Evolutionary conservation across 106 monocot genomes (phyloP), one percentile per base, ranked within the genome.

Genomic region (Dendrobium nobile): DNA sequence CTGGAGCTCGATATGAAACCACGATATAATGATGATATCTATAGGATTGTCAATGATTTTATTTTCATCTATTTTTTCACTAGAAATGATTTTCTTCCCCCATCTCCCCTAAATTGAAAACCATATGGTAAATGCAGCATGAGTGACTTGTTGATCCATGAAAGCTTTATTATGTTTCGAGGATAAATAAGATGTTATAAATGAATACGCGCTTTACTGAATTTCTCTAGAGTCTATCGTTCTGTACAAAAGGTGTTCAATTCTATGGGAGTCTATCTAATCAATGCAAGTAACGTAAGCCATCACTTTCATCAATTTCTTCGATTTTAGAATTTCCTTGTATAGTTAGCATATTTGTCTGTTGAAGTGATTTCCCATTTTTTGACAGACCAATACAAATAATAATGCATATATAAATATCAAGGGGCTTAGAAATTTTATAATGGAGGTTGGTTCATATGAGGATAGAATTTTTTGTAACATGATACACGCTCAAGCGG

Each of bases 31-130:
- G 72, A 67, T 17, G 87, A 91, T 44, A 70, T 91, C 0, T 85
- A 91, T 54, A 78, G 87, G 24, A 24, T 89, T 5, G 81, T 91
- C 9, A 87, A 91, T 81, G 89, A 89, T 74, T 88, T 87, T 44
- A 79, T 90, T 10, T 90, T 87, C 78, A 88, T 92, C 15, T 89
- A 84, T 56, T 90, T 90, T 54, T 83, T 92, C 44, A 67, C 77
- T 28, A 89, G 92, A 75, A 90, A 92, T 83, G 92, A 92, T 59
- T 92, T 92, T 73, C 65, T 90, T 72, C 89, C 92, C 92, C 0
- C 82, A 79, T 67, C 56, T 92, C 17, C 89, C 89, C 13, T 81
- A 88, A 0, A 41, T 92, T 68, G 89, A 89, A 26, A 88, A 82
- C 19, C 72, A 73, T 54, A 90, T 88, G 90, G 88, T 87, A 41